These are phyloP conservation scores for Aureobasidium sp. DNA, from an alignment of 2,329 filamentous ascomycete genomes.

Conservation along the genomic window DNA sequence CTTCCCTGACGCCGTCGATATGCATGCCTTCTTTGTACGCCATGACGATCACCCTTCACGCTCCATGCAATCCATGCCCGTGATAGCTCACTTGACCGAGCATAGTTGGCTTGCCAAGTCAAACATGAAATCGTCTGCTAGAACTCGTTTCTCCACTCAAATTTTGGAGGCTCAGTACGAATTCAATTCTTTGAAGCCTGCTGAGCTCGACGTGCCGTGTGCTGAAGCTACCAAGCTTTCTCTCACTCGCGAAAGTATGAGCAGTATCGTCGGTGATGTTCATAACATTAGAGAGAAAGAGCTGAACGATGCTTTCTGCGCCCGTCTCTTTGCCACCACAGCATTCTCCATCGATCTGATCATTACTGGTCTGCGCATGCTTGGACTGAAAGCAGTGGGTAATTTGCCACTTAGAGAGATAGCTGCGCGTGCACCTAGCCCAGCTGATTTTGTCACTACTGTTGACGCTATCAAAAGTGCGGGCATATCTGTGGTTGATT, in stretches of 20 bases:
- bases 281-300: slow-evolving; percentile 39
- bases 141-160: not conserved
- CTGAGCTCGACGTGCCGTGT: not conserved
- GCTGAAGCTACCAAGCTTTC: not conserved
- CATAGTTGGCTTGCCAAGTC: slow-evolving; percentile 1
- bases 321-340: slow-evolving; percentile 73
- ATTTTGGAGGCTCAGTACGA: not conserved
- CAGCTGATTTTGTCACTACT: slow-evolving; percentile 50
- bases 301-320: slow-evolving; percentile 61
- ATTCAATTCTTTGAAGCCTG: not conserved
- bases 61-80: slow-evolving; percentile 26
- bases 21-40: slow-evolving; percentile 35
- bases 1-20: slow-evolving; percentile 27
- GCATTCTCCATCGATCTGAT: slow-evolving; percentile 67
- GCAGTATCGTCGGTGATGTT: slow-evolving; percentile 32
- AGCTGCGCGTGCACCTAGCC: slow-evolving; percentile 55
- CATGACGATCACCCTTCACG: slow-evolving; percentile 34
- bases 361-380: slow-evolving; percentile 60
- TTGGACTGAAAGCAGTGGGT: slow-evolving; percentile 67
- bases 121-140: not conserved
- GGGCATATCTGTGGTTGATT: slow-evolving; percentile 56
- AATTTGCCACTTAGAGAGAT: slow-evolving; percentile 72
- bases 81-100: slow-evolving; percentile 23
- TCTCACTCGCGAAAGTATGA: slow-evolving; percentile 27
- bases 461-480: slow-evolving; percentile 55